These are phyloP conservation scores for Boletus fagicola DNA, from an alignment of 768 basidiomycete species.

Conservation along the genomic window DNA sequence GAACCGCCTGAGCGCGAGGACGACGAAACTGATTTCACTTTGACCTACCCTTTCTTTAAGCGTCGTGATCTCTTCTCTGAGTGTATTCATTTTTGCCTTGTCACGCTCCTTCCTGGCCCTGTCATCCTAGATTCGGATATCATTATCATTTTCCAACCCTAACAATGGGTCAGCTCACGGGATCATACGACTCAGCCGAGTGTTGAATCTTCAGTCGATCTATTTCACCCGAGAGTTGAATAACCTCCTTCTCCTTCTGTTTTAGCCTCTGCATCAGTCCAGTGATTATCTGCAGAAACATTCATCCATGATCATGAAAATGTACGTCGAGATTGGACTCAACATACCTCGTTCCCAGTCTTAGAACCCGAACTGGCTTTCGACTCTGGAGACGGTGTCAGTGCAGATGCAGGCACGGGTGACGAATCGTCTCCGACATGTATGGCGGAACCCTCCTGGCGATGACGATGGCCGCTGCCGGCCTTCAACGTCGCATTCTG, in stretches of 20 bases:
- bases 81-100: constrained; percentile 63
- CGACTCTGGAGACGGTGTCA: constrained; percentile 26
- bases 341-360: constrained; percentile 54
- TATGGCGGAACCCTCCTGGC: constrained; percentile 17
- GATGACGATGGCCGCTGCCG: background rate
- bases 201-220: constrained; percentile 59
- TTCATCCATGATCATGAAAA: background rate
- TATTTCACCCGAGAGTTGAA: constrained; percentile 69
- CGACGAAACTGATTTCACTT: background rate
- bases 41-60: constrained; percentile 62
- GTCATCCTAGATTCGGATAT: constrained; percentile 52
- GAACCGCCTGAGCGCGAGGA: background rate
- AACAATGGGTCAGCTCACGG: constrained; percentile 42
- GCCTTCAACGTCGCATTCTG: constrained; percentile 13
- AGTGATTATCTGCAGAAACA: constrained; percentile 49
- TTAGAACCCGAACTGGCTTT: constrained; percentile 45
- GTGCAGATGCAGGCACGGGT: background rate
- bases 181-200: constrained; percentile 55
- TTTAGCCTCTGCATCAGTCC: constrained; percentile 78
- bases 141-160: background rate
- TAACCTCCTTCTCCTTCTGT: constrained; percentile 82
- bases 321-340: background rate
- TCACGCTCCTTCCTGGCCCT: constrained; percentile 75
- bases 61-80: constrained; percentile 73
- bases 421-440: constrained; percentile 13